phyloP scores from a whole-genome alignment of 2,329 filamentous ascomycete species.

The Bipolaris cookei region DNA sequence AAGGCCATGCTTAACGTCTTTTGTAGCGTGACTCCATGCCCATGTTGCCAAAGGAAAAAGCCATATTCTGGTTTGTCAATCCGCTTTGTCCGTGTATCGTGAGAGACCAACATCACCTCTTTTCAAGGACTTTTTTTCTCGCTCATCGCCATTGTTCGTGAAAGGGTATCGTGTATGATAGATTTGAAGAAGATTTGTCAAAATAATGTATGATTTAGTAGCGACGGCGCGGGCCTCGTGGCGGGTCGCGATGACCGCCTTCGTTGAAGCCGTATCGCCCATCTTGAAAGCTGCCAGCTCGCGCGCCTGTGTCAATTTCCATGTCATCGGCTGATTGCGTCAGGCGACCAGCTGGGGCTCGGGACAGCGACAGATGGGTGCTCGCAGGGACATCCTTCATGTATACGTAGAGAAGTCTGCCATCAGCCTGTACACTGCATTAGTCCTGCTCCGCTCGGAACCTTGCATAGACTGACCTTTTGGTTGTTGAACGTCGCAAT shows the following conservation, averaged over 20 bases:
- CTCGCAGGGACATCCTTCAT: constrained; percentile 59
- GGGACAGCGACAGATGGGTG: constrained; percentile 40
- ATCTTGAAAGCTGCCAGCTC: constrained; percentile 51
- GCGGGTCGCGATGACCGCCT: constrained; percentile 32
- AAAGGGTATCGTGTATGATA: constrained; percentile 36
- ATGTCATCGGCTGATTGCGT: constrained; percentile 48
- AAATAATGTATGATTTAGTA: constrained; percentile 29
- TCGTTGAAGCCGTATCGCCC: constrained; percentile 53
- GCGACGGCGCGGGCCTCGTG: constrained; percentile 43
- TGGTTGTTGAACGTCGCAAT: constrained; percentile 80
- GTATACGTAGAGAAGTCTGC: constrained; percentile 74
- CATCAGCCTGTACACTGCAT: constrained; percentile 68
- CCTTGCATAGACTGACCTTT: constrained; percentile 62
- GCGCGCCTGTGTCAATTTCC: constrained; percentile 49
- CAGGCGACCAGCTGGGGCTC: constrained; percentile 26
- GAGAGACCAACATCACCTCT: neutral
- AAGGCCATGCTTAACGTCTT: neutral
- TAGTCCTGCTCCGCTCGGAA: constrained; percentile 10
- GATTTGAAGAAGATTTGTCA: constrained; percentile 12
- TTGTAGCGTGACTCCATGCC: constrained; percentile 4
- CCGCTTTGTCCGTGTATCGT: neutral
- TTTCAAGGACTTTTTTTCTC: neutral
- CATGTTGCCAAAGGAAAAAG: constrained; percentile 6
- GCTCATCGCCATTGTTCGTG: constrained; percentile 19
- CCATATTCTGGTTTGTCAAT: neutral